These are phyloP conservation scores for Glonium stellatum DNA, from an alignment of 495 filamentous ascomycete genomes.

Conservation along the genomic window DNA sequence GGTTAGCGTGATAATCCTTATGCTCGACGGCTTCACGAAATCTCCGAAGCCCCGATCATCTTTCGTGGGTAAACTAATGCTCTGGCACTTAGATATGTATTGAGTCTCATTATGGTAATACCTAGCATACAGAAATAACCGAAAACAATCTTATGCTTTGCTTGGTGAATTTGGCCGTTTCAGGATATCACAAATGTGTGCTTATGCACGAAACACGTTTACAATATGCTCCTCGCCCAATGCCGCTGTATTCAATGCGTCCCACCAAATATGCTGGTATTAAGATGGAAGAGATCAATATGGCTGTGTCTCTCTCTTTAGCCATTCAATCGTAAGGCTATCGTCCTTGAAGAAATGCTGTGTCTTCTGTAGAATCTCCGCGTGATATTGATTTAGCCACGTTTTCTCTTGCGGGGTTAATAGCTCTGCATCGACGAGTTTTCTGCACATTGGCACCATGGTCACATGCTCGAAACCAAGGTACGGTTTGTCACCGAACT, in stretches of 20 bases:
- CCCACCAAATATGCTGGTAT: neutral
- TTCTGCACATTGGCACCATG: slow-evolving; percentile 89
- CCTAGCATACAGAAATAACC: too few relatives aligned
- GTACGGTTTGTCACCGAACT: slow-evolving; percentile 89
- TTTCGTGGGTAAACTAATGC: too few relatives aligned
- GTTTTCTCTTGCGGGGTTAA: slow-evolving; percentile 69
- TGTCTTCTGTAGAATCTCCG: slow-evolving; percentile 75
- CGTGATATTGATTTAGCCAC: slow-evolving; percentile 85
- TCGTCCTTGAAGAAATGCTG: slow-evolving; percentile 71
- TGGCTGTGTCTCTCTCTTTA: slow-evolving; percentile 72
- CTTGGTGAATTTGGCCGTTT: too few relatives aligned
- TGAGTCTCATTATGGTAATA: too few relatives aligned
- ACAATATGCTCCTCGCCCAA: neutral
- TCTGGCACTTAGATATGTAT: too few relatives aligned
- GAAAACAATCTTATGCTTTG: too few relatives aligned
- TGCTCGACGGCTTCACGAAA: too few relatives aligned
- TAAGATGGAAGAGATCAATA: slow-evolving; percentile 13
- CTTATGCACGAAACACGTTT: too few relatives aligned
- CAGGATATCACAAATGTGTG: too few relatives aligned
- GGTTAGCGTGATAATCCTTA: too few relatives aligned
- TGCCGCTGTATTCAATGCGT: neutral
- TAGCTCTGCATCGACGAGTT: slow-evolving; percentile 70
- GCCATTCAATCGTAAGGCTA: slow-evolving; percentile 62
- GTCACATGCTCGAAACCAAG: slow-evolving; percentile 96
- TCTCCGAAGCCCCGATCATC: too few relatives aligned